Conservation (phyloP, 352 stramenopile genomes). For the Phytopythium oedochilum region DNA sequence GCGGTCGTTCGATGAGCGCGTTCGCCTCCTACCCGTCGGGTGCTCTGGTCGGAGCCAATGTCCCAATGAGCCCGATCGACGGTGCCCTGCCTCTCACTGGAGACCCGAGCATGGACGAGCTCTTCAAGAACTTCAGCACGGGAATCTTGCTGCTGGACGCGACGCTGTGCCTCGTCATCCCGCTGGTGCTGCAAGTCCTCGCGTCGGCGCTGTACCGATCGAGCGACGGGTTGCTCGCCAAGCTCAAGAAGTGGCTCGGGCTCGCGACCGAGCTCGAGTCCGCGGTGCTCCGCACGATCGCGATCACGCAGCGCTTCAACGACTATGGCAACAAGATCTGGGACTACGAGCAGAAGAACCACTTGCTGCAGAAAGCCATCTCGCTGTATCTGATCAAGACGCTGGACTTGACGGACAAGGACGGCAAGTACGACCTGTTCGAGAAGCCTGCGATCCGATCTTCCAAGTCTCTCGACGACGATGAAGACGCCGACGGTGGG, state of each 20-base stretch:
- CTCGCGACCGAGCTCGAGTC: no score
- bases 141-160: conserved; percentile 34
- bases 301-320: conserved; percentile 30
- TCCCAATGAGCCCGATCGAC: neutral
- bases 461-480: no score
- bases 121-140: conserved; percentile 32
- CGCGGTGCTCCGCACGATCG: conserved; percentile 25
- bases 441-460: no score
- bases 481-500: conserved; percentile 13
- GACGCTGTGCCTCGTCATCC: conserved; percentile 37
- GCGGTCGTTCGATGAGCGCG: no score
- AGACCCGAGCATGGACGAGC: conserved; percentile 1
- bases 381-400: conserved; percentile 32
- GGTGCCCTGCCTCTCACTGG: neutral
- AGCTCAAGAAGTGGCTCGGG: conserved; percentile 44
- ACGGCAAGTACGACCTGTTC: conserved; percentile 35
- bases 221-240: conserved; percentile 18
- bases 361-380: conserved; percentile 46
- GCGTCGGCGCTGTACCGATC: neutral
- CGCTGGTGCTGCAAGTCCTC: conserved; percentile 6
- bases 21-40: conserved; percentile 15
- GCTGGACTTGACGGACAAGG: no score
- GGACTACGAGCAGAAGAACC: conserved; percentile 29
- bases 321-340: conserved; percentile 24
- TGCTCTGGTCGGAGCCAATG: neutral